These are phyloP conservation scores for Spergularia bocconei DNA, from an alignment of 148 eudicot genomes.

Conservation along the genomic window DNA sequence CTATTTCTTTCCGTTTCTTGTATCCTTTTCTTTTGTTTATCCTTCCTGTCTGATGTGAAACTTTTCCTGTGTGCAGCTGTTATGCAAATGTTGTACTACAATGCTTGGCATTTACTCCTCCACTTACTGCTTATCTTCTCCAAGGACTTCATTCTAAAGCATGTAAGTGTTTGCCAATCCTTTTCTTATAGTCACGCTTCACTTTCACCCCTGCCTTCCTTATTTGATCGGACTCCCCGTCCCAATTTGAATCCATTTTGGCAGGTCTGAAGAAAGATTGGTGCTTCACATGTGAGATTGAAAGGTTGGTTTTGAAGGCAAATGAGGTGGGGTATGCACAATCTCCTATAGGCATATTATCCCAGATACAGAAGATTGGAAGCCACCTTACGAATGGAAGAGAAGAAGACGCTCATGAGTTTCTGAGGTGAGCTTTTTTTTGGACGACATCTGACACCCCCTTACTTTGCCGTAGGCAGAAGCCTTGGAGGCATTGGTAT, in stretches of 20 bases:
- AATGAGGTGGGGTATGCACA: constrained; percentile 51
- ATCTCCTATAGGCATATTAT: constrained; percentile 60
- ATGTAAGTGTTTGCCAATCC: constrained; percentile 46
- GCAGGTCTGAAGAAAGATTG: constrained; percentile 64
- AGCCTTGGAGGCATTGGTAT: too few relatives aligned
- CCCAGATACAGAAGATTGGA: constrained; percentile 62
- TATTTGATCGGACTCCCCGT: background rate
- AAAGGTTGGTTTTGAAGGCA: constrained; percentile 51
- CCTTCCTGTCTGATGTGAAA: background rate
- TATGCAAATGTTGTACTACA: constrained; percentile 87
- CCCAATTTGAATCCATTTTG: constrained; percentile 15
- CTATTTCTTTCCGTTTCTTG: too few relatives aligned
- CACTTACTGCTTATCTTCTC: constrained; percentile 80
- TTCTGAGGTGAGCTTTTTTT: constrained; percentile 51
- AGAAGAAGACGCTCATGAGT: constrained; percentile 96
- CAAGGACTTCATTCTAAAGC: constrained; percentile 80
- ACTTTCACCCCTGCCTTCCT: background rate
- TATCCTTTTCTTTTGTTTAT: background rate
- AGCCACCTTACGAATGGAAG: constrained; percentile 66
- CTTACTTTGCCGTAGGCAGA: too few relatives aligned
- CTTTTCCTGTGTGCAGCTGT: constrained; percentile 43
- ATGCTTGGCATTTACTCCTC: constrained; percentile 85
- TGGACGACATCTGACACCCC: too few relatives aligned
- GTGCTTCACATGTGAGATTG: constrained; percentile 90
- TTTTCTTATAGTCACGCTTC: background rate